Evolutionary conservation across 23 red algal species (phyloP).

Genomic region (Cyanidium caldarium): DNA sequence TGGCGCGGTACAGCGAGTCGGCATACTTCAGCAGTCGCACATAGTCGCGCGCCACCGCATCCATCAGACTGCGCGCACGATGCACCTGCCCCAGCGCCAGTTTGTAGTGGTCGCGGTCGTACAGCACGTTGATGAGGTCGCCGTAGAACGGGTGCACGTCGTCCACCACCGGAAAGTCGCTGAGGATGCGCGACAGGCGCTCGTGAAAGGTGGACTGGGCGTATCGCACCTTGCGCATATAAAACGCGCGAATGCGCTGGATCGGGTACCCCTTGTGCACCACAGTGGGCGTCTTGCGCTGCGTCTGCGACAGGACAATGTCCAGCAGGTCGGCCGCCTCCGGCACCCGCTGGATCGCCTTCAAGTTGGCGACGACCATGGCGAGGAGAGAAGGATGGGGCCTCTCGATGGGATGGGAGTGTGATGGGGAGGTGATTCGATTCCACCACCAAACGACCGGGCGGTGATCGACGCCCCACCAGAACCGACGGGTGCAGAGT

Average conservation of each 20-base stretch:
- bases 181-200: constrained; percentile 56
- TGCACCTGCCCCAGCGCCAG: constrained; percentile 80
- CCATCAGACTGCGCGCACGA: constrained; percentile 47
- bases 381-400: no score
- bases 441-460: no score
- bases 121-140: constrained; percentile 88
- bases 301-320: constrained; percentile 23
- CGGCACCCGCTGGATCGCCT: constrained; percentile 55
- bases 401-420: no score
- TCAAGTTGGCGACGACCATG: constrained; percentile 80
- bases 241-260: constrained; percentile 66
- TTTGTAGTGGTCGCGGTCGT: constrained; percentile 94
- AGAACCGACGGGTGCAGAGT: no score
- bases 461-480: no score
- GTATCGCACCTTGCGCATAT: constrained; percentile 90
- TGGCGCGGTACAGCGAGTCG: constrained; percentile 86
- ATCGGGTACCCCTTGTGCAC: constrained; percentile 83
- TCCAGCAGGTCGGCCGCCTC: constrained; percentile 26
- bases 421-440: no score
- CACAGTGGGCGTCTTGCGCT: constrained; percentile 80
- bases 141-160: constrained; percentile 92
- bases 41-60: constrained; percentile 74
- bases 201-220: constrained; percentile 88
- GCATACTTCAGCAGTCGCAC: constrained; percentile 74
- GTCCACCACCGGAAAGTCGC: constrained; percentile 77